Evolutionary conservation across 306 rosid genomes (phyloP), one percentile per base, ranked within the genome.

Genomic region (Citrullus amarus): DNA sequence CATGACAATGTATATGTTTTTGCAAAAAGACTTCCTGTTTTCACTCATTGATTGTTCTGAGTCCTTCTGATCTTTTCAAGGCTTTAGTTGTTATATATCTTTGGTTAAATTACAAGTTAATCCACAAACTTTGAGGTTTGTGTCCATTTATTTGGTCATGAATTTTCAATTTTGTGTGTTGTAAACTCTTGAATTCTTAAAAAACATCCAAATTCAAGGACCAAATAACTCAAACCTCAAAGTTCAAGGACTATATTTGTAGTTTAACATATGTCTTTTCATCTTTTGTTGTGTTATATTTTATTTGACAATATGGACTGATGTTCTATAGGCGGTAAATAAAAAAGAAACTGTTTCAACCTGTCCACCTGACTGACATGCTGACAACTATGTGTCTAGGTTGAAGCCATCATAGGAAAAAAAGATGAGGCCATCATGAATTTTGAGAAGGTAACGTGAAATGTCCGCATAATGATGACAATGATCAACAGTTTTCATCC

Each of bases 361-460:
- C 61, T 74, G 18, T 38, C 9, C 72, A 38, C 78, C 69, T 70
- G 30, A 79, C 25, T 62, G 13, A n/a, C 54, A 53, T 15, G 17
- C 3, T 69, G 6, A n/a, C 65, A 74, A 30, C 46, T 53, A 17
- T 65, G n/a, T 76, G 39, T 87, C 83, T 86, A 96, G 99, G 92
- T 96, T 85, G 99, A 96, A 87, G 97, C 98, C 74, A 89, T 93
- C 71, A 86, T 87, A 70, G 99, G 99, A 79, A 96, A 92, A 82
- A 96, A 88, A n/a, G 99, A 96, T 18, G 99, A 96, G 85, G 99
- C 99, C 75, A 87, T 92, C 56, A 81, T 88, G 88, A 92, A 91
- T 87, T 96, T 96, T 83, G 99, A 96, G 65, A 96, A 92, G 99
- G 99, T 92, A 78, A 85, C 9, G 53, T 9, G 46, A 55, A 71